Evolutionary conservation across 2,329 filamentous ascomycete genomes (phyloP).

Genomic region (Cladosporium phlei): DNA sequence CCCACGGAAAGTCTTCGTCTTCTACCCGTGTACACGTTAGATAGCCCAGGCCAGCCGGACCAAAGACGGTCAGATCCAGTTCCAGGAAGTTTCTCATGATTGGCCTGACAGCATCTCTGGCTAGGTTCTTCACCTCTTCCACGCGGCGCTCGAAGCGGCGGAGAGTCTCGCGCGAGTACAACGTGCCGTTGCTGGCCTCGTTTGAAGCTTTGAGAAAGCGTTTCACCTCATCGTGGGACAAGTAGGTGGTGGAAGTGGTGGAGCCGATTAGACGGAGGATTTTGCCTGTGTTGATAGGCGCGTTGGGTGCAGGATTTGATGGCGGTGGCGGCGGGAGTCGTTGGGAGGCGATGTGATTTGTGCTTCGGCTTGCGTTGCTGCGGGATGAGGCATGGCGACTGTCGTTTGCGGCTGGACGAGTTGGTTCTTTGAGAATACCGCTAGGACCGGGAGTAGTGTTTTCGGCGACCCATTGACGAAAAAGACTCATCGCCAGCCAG

Average conservation of each 20-base stretch:
- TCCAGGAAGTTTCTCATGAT: conserved; percentile 82
- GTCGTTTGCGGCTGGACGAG: neutral
- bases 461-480: conserved; percentile 89
- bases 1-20: conserved; percentile 61
- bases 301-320: conserved; percentile 30
- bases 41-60: conserved; percentile 49
- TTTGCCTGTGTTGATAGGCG: conserved; percentile 53
- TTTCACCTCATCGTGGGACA: conserved; percentile 83
- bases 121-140: conserved; percentile 82
- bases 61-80: conserved; percentile 55
- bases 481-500: conserved; percentile 82
- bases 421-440: conserved; percentile 42
- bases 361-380: conserved; percentile 12
- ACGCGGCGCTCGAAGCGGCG: conserved; percentile 79
- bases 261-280: conserved; percentile 72
- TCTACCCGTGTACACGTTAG: conserved; percentile 61
- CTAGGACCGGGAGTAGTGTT: conserved; percentile 70
- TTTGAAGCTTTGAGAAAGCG: conserved; percentile 79
- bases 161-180: conserved; percentile 83
- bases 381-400: neutral
- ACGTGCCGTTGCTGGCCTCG: conserved; percentile 39
- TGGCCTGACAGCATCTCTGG: conserved; percentile 75
- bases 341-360: conserved; percentile 28
- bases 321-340: conserved; percentile 22
- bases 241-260: conserved; percentile 59